Evolutionary conservation across 805 yeast genomes (phyloP), one percentile per base, ranked within the genome.

Genomic region (Hanseniaspora pseudoguilliermondii): DNA sequence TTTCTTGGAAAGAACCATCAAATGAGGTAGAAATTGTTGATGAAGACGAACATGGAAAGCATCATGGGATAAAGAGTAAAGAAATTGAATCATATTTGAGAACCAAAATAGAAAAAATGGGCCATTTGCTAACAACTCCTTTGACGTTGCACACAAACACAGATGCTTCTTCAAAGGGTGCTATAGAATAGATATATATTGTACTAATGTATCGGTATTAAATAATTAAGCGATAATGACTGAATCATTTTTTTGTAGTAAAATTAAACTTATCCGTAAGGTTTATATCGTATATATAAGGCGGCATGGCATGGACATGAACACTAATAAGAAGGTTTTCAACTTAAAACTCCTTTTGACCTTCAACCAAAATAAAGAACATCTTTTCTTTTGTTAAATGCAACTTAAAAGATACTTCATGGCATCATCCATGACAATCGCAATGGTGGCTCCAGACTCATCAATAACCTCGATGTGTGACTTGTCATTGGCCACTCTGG

Each of bases 81-180:
- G 99, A 93, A 69, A 85, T 93, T 35, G 96, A 93, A 63, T 95
- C 95, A 1, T 93, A 93, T 65, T 73, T 93, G 58, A 79, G 93
- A 64, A 93, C 99, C 1, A 93, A 93, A 71, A 86, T 91, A 54
- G 96, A 91, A 69, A 77, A 95, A 63, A 93, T 93, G 99, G 99
- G 99, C 0, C 99, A 93, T 70, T 71, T 93, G 57, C 73, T 93
- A 57, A 82, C 77, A 62, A 64, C 71, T 56, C 78, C 78, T 8
- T 58, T 69, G 18, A 65, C 60, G 9, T 56, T 69, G 35, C 72
- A 69, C 38, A 39, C 42, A 20, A 21, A 43, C 8, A 18, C 38
- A 0, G 27, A 32, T 13, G 18, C 36, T n/a, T 34, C 49, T 2
- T 9, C 49, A 35, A 36, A 39, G 13, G 13, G 29, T 13, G 18